Conservation (phyloP, 2,329 filamentous ascomycete genomes). For the Xylariaceae sp. region DNA sequence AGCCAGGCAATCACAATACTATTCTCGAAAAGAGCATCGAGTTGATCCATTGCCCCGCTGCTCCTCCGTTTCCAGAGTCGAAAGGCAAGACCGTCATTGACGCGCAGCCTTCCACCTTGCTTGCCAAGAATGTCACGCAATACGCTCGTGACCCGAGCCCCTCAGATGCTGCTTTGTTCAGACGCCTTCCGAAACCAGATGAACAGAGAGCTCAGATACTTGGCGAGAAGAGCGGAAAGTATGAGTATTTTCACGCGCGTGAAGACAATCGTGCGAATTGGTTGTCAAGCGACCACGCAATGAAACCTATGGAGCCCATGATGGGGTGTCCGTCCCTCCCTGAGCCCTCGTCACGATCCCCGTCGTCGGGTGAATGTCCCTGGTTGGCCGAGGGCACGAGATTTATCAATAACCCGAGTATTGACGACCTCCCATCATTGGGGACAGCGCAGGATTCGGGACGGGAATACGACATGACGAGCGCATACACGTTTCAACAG, state of each 20-base stretch:
- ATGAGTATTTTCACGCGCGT: conserved; percentile 38
- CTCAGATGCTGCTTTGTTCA: conserved; percentile 30
- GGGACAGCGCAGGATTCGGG: conserved; percentile 10
- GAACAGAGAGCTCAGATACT: conserved; percentile 29
- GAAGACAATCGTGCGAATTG: conserved; percentile 32
- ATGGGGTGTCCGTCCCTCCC: background rate
- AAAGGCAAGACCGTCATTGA: too few species aligned
- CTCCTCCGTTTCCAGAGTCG: background rate
- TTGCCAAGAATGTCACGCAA: too few species aligned
- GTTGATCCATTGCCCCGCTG: conserved; percentile 4
- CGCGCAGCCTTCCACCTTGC: too few species aligned
- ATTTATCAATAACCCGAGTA: conserved; percentile 30
- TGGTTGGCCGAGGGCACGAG: conserved; percentile 25
- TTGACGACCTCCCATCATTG: conserved; percentile 7
- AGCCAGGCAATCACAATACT: too few species aligned
- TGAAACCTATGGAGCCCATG: background rate
- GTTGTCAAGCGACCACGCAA: too few species aligned
- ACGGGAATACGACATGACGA: conserved; percentile 31
- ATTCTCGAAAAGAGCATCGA: background rate
- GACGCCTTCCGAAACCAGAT: conserved; percentile 26
- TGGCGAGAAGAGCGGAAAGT: conserved; percentile 35
- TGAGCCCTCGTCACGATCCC: background rate
- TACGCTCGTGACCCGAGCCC: conserved; percentile 23
- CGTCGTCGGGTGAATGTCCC: background rate
- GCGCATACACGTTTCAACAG: conserved; percentile 28